Conservation (phyloP, 2,329 filamentous ascomycete species). For the Pleurostoma richardsiae region DNA sequence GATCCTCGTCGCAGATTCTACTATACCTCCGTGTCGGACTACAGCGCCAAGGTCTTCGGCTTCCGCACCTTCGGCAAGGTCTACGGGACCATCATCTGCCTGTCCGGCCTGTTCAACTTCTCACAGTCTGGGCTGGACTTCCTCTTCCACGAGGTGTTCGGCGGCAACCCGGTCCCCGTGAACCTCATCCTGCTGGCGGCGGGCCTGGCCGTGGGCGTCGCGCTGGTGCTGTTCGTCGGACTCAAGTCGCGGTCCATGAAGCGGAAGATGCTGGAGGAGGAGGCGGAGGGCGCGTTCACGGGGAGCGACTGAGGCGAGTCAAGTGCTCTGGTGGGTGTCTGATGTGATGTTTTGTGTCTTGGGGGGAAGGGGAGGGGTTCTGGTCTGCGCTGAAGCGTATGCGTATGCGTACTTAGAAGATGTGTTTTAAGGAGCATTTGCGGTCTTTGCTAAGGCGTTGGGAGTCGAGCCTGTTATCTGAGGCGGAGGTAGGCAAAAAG, state of each 20-base stretch:
- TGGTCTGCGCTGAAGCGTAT: too few relatives aligned
- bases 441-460: too few relatives aligned
- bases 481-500: too few relatives aligned
- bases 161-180: constrained; percentile 69
- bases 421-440: too few relatives aligned
- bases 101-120: constrained; percentile 81
- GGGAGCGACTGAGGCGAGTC: neutral
- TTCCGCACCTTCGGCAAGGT: constrained; percentile 90
- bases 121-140: constrained; percentile 75
- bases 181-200: constrained; percentile 62
- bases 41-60: constrained; percentile 86
- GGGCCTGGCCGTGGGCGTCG: constrained; percentile 59
- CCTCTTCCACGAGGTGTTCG: constrained; percentile 68
- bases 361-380: too few relatives aligned
- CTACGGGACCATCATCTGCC: constrained; percentile 86
- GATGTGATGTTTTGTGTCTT: too few relatives aligned
- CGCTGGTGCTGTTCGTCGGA: constrained; percentile 63
- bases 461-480: too few relatives aligned
- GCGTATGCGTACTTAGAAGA: too few relatives aligned
- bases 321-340: too few relatives aligned
- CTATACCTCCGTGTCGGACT: constrained; percentile 87
- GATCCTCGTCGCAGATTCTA: constrained; percentile 48
- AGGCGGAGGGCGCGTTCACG: constrained; percentile 20
- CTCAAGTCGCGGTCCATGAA: constrained; percentile 29
- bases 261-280: constrained; percentile 22